Evolutionary conservation across 2,329 filamentous ascomycete genomes (phyloP), one percentile per base, ranked within the genome.

Genomic region (Pleomassaria siparia): DNA sequence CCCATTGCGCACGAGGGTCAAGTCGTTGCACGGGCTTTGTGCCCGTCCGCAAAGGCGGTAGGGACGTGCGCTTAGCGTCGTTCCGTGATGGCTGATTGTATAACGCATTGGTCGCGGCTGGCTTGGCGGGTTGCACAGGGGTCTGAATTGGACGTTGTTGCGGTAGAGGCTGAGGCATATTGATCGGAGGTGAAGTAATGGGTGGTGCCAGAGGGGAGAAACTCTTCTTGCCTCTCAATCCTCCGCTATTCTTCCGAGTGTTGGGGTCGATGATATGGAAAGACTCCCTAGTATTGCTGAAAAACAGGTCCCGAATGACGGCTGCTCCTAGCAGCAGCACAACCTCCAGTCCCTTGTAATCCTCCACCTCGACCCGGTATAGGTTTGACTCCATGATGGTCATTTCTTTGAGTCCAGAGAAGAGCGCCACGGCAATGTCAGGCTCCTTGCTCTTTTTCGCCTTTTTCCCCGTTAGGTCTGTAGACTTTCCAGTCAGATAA

Each of bases 371-470:
- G 10, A 97, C 87, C 6, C 94, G 81, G 51, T 87, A 86, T 64
- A 97, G 78, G 66, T 97, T 97, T 4, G 92, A 89, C 71, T 99
- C 89, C 74, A 97, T 96, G 33, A 99, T 80, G 2, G 91, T 95
- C 49, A 97, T 72, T 59, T 91, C 88, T 57, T 83, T 86, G 21
- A 86, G 77, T 15, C 81, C 80, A 56, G 66, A 66, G 76, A 91
- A 95, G 60, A 97, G 81, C 2, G 90, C 91, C n/a, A 97, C 80
- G 0, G 91, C 91, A 58, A 97, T 97, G 71, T 97, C 94, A 0
- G 94, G 92, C 67, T 99, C 94, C 67, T 89, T 92, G 74, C 80
- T 88, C 56, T 68, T 69, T 76, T 89, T 84, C 2, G 63, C 64
- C 56, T 78, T 89, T 72, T 86, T 89, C 18, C 82, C 83, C 24